A percentile compares a stretch with the other conserved stretches of the same genome.
phyloP scores from a whole-genome alignment of 225 moss, liverwort and hornwort genomes.

The Pseudisothecium myosuroides region DNA sequence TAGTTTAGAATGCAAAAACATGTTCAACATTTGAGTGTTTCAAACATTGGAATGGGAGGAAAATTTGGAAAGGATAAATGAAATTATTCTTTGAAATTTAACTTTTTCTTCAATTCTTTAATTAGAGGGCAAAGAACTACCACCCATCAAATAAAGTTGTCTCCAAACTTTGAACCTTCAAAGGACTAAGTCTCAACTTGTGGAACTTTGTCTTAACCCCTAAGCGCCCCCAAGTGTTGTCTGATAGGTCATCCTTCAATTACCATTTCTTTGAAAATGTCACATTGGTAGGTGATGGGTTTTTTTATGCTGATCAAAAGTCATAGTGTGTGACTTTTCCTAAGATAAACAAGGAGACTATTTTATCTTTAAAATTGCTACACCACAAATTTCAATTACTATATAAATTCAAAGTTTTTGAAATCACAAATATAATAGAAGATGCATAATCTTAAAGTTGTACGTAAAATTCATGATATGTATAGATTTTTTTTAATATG shows the following conservation, averaged over 20 bases:
- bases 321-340: not conserved
- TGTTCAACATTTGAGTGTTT: not conserved
- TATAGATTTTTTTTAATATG: not conserved
- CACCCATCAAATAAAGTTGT: not conserved
- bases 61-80: not conserved
- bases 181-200: not conserved
- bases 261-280: not conserved
- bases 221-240: too few species aligned
- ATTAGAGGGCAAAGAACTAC: not conserved
- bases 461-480: not conserved
- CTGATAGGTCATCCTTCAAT: too few species aligned
- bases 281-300: rapidly evolving
- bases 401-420: not conserved
- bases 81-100: not conserved
- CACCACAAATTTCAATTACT: not conserved
- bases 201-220: too few species aligned
- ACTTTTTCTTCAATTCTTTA: too few species aligned
- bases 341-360: not conserved
- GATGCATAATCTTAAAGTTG: not conserved
- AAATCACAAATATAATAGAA: not conserved
- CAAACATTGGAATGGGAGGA: not conserved
- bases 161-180: not conserved
- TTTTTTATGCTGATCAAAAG: rapidly evolving
- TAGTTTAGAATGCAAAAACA: not conserved
- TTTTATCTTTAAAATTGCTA: not conserved